phyloP scores from a whole-genome alignment of 1,139 yeast species.

The Lodderomyces theae region DNA sequence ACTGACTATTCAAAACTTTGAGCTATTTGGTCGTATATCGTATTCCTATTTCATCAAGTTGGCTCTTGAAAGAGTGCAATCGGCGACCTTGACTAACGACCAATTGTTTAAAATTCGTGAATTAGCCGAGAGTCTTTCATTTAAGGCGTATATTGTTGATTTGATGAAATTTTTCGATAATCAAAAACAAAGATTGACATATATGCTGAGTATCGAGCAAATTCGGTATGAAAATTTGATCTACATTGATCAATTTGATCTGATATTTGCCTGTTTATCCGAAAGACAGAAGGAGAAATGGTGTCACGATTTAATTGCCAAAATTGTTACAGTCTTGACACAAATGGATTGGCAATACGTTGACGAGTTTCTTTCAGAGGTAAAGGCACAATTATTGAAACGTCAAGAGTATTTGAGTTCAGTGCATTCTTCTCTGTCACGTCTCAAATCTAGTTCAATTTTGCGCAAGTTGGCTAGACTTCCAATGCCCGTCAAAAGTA shows the following conservation, averaged over 20 bases:
- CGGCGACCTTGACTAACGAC: background rate
- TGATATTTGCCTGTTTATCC: slow-evolving; percentile 12
- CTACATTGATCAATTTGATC: slow-evolving; percentile 9
- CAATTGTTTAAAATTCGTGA: slow-evolving; percentile 2
- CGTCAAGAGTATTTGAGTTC: background rate
- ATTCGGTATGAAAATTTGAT: background rate
- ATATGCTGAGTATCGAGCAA: background rate
- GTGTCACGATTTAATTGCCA: slow-evolving; percentile 8
- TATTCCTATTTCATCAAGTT: slow-evolving; percentile 4
- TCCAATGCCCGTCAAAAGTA: background rate
- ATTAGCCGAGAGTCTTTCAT: slow-evolving; percentile 5
- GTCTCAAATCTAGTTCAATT: background rate
- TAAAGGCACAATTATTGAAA: slow-evolving; percentile 1
- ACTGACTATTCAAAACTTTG: slow-evolving; percentile 2
- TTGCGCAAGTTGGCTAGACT: background rate
- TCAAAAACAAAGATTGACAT: slow-evolving; percentile 6
- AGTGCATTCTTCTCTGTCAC: background rate
- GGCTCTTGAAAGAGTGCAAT: background rate
- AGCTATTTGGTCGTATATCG: slow-evolving; percentile 2
- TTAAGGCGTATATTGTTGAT: slow-evolving; percentile 11
- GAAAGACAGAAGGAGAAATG: slow-evolving; percentile 10
- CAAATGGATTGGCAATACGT: slow-evolving; percentile 1
- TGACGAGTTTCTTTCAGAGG: background rate
- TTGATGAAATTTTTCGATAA: slow-evolving; percentile 7
- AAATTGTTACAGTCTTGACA: background rate